phyloP scores from a whole-genome alignment of 176 grass and related monocot genomes.

The Ensete ventricosum region DNA sequence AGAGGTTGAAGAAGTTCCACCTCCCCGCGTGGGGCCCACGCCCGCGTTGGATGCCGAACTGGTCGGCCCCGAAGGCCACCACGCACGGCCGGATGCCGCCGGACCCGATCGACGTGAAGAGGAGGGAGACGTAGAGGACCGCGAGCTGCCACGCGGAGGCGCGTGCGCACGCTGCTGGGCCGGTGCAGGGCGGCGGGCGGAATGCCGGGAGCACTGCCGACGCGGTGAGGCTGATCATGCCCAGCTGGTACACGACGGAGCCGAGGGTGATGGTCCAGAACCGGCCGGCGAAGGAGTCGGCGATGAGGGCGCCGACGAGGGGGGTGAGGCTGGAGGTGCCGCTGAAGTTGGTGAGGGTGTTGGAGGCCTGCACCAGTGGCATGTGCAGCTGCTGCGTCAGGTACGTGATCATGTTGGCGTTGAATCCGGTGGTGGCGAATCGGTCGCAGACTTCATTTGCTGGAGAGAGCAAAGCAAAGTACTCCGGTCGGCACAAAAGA shows the following conservation, averaged over 20 bases:
- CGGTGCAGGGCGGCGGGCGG: not conserved
- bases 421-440: slow-evolving; percentile 16
- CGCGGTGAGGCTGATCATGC: slow-evolving; percentile 17
- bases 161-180: not conserved
- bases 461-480: not conserved
- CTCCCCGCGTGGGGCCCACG: slow-evolving; percentile 17
- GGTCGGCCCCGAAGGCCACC: slow-evolving; percentile 75
- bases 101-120: slow-evolving; percentile 38
- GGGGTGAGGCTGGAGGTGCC: slow-evolving; percentile 21
- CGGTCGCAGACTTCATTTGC: slow-evolving; percentile 17
- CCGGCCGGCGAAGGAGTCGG: slow-evolving; percentile 18
- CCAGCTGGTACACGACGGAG: slow-evolving; percentile 9
- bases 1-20: slow-evolving; percentile 59
- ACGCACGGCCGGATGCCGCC: slow-evolving; percentile 77
- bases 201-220: slow-evolving; percentile 8
- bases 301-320: slow-evolving; percentile 2
- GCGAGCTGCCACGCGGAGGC: slow-evolving; percentile 30
- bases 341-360: slow-evolving; percentile 19
- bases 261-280: slow-evolving; percentile 19
- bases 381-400: slow-evolving; percentile 20
- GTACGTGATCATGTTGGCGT: slow-evolving; percentile 21
- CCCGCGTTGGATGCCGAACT: slow-evolving; percentile 34
- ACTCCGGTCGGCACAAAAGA: not conserved
- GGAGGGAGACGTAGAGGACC: slow-evolving; percentile 34
- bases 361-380: slow-evolving; percentile 16